Evolutionary conservation across 2,329 filamentous ascomycete genomes (phyloP).

Genomic region (Sphaerulina musiva): DNA sequence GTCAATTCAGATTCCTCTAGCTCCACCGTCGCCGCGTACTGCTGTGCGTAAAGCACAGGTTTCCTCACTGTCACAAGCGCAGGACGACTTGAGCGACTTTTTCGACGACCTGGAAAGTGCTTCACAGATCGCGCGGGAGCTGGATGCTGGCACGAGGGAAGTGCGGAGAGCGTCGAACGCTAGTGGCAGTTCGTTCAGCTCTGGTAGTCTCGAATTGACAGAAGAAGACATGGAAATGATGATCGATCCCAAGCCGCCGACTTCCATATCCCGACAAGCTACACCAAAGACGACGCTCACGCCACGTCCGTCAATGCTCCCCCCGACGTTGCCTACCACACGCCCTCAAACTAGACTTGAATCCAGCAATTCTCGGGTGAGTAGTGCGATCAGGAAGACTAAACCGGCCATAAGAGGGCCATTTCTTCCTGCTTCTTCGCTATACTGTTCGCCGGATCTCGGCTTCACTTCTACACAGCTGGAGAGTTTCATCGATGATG

Average conservation of each 20-base stretch:
- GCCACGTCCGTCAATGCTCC: conserved; percentile 14
- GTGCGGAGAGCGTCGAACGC: neutral
- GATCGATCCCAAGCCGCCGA: conserved; percentile 19
- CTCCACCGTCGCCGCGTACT: neutral
- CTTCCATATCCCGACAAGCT: neutral
- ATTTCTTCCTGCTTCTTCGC: conserved; percentile 17
- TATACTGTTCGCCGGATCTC: conserved; percentile 20
- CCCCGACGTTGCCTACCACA: conserved; percentile 12
- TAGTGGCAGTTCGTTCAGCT: conserved; percentile 33
- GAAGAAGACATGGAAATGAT: conserved; percentile 38
- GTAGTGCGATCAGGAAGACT: conserved; percentile 1
- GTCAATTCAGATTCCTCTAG: neutral
- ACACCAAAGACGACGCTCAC: too few species aligned
- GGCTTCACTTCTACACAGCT: conserved; percentile 31
- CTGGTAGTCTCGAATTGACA: conserved; percentile 38
- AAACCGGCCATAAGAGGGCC: conserved; percentile 13
- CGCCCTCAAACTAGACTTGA: neutral
- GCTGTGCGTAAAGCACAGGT: neutral
- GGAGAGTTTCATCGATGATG: conserved; percentile 33
- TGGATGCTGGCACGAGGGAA: conserved; percentile 25
- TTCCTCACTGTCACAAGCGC: neutral
- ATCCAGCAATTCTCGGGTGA: neutral
- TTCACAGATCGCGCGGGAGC: conserved; percentile 42
- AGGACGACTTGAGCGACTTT: conserved; percentile 24
- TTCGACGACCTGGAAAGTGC: conserved; percentile 41